These are phyloP conservation scores for Malus sieversii DNA, from an alignment of 306 rosid species.

Conservation along the genomic window DNA sequence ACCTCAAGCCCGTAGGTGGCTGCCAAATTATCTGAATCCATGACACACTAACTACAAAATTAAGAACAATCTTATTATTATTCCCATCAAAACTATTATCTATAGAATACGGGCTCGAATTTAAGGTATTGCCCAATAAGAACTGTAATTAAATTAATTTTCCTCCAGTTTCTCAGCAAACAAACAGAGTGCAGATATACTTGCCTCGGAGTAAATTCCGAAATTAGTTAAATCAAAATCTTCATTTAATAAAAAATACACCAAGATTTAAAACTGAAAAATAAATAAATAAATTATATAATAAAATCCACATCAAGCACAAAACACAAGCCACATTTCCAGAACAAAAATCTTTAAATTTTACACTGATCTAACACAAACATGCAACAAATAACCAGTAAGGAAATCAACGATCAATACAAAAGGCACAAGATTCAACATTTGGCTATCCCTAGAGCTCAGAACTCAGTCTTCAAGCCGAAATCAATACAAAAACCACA, in stretches of 20 bases:
- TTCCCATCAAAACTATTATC: neutral
- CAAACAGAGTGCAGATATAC: conserved; percentile 7
- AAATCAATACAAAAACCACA: neutral
- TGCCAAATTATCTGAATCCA: conserved; percentile 52
- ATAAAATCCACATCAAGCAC: conserved; percentile 11
- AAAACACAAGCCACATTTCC: conserved; percentile 23
- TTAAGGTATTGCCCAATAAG: neutral
- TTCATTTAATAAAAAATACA: neutral
- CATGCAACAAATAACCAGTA: conserved; percentile 22
- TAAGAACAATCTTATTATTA: neutral
- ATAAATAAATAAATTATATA: neutral
- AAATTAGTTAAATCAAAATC: neutral
- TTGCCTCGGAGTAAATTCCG: neutral
- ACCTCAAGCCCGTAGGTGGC: conserved; percentile 40
- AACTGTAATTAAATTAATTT: conserved; percentile 1
- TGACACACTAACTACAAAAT: conserved; percentile 42
- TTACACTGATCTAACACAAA: conserved; percentile 31
- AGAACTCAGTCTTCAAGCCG: neutral
- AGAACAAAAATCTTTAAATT: neutral
- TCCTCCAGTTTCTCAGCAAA: conserved; percentile 15
- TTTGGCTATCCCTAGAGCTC: neutral
- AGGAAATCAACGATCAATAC: conserved; percentile 8
- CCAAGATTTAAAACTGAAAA: neutral
- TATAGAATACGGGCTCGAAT: too few species aligned
- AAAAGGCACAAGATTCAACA: neutral